Evolutionary conservation across 106 monocot species (phyloP), one percentile per base, ranked within the genome.

Genomic region (Dendrobium officinale): DNA sequence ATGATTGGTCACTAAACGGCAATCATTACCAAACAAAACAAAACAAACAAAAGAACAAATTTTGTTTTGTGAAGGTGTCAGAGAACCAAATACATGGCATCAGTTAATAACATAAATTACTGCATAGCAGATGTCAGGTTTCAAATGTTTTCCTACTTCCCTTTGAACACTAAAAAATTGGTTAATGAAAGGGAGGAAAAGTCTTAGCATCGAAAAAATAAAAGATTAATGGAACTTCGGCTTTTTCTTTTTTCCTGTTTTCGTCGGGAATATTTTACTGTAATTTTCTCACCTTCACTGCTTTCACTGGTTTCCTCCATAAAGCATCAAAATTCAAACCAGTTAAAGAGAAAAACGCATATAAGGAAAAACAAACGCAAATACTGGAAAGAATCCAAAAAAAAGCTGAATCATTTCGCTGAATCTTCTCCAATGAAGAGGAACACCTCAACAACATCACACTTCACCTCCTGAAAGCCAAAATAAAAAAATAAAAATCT

Each of bases 401-500:
- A 40, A 58, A 33, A 55, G 17, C 56, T 31, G 41, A 55, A 31
- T 54, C 77, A 11, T 29, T 75, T 48, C 49, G 43, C 19, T 24
- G 6, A 22, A 31, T 27, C 22, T 55, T 51, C 54, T 77, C n/a
- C 29, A 27, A 31, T 26, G 55, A 16, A 51, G 6, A 51, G 13
- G 61, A 61, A 22, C 20, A 6, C 20, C 19, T 4, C n/a, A 61
- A 22, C 20, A 22, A 4, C 19, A 2, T 20, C 61, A 22, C 61
- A 77, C 31, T n/a, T 31, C 31, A 70, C 33, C 70, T 37, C 18
- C 37, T 0, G 0, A 70, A 58, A 42, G 48, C 37, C 40, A 48
- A 42, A 20, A 55, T 80, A 75, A 41, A 42, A 42, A 13, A 68
- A 83, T 51, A 37, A 41, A 13, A 85, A 74, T 4, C 42, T 73